Conservation (phyloP, 495 filamentous ascomycete genomes). For the Rhypophila decipiens region DNA sequence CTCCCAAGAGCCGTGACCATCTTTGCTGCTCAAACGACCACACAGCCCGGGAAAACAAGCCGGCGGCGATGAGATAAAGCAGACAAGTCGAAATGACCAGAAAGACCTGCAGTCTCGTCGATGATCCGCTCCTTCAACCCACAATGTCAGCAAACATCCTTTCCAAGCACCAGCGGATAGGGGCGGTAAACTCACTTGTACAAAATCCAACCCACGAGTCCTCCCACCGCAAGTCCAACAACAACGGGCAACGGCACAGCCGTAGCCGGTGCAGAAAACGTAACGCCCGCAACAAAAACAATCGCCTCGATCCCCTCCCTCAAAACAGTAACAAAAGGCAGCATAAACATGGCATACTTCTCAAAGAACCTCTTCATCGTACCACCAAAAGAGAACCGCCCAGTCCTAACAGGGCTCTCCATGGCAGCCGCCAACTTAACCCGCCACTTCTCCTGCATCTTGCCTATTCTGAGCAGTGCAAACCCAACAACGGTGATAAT, state of each 20-base stretch:
- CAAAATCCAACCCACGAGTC: slow-evolving; percentile 59
- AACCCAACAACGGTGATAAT: slow-evolving; percentile 77
- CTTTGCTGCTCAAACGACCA: slow-evolving; percentile 63
- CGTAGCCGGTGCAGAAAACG: slow-evolving; percentile 63
- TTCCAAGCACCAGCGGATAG: neutral
- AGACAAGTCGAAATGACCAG: slow-evolving; percentile 75
- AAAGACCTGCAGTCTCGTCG: slow-evolving; percentile 68
- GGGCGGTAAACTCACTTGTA: slow-evolving; percentile 57
- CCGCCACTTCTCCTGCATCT: slow-evolving; percentile 81
- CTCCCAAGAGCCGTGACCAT: slow-evolving; percentile 63
- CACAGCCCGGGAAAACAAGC: slow-evolving; percentile 69
- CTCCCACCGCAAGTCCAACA: slow-evolving; percentile 58
- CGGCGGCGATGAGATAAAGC: slow-evolving; percentile 80
- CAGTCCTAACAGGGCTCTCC: slow-evolving; percentile 42
- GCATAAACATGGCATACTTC: slow-evolving; percentile 74
- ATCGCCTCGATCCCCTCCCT: slow-evolving; percentile 78
- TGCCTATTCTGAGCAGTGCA: slow-evolving; percentile 72
- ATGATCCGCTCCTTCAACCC: slow-evolving; percentile 38
- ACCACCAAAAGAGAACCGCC: slow-evolving; percentile 12
- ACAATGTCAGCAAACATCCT: neutral
- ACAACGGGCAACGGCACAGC: slow-evolving; percentile 71
- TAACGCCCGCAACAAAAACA: slow-evolving; percentile 76
- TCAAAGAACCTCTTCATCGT: slow-evolving; percentile 59
- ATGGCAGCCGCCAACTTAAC: slow-evolving; percentile 66
- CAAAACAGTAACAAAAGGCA: slow-evolving; percentile 80